Evolutionary conservation across 2,329 filamentous ascomycete species (phyloP), one percentile per base, ranked within the genome.

Genomic region (Penicillium paneum): DNA sequence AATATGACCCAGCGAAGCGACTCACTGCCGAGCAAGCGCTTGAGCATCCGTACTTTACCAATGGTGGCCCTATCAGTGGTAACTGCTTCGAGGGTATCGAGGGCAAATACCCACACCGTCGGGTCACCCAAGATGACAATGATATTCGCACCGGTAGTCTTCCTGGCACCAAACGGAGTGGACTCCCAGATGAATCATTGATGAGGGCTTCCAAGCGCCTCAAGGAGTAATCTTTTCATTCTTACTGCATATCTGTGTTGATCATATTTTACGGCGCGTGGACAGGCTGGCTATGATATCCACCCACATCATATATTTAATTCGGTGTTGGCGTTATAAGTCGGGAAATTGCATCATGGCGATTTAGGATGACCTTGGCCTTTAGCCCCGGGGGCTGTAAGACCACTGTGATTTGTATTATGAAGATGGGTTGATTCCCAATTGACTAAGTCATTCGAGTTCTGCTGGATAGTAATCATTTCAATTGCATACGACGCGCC

Each of bases 91-190:
- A 96, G 67, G 91, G 92, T 0, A 81, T 91, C 49, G 90, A 91
- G 73, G 85, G 85, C 59, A 90, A 94, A 67, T 99, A 99, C 71
- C 94, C 94, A 0, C 86, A 91, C 67, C 83, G 94, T 8, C 84
- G 93, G 45, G 92, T 99, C 38, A 96, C 89, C 64, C 88, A 95
- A 65, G 94, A 99, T 67, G 91, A 97, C 70, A 96, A 96, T 65
- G 94, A 97, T 72, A 97, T 97, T 53, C 81, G 90, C n/a, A 92
- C 90, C 0, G 87, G 87, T 40, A 96, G 91, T 71, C 74, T 97
- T 34, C 91, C 93, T 0, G 94, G 93, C 0, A 96, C 92, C 0
- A 97, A 97, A 77, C 80, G 92, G 56, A 93, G 88, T 60, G 93
- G 89, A 0, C 69, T 96, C 38, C 89, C 88, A 0, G 93, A 97